phyloP scores from a whole-genome alignment of 176 grass and related monocot species.

The Oryza glaberrima region DNA sequence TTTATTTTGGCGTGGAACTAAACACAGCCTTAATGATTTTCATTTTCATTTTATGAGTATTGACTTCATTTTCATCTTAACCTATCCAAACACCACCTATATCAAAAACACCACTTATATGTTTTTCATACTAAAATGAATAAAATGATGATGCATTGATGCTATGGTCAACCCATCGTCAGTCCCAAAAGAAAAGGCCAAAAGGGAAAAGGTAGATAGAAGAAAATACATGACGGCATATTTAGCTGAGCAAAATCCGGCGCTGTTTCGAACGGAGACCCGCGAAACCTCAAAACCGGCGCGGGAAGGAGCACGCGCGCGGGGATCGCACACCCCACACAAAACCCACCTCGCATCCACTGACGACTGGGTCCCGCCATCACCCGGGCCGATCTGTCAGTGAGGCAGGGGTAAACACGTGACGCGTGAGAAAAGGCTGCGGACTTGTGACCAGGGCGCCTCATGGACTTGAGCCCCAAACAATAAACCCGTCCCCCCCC shows the following conservation, averaged over 20 bases:
- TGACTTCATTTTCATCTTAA: too few species aligned
- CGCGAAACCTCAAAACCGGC: neutral
- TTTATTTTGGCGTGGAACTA: too few species aligned
- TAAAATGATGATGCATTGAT: neutral
- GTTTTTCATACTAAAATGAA: too few species aligned
- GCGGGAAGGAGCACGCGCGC: neutral
- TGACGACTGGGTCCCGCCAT: fast-evolving
- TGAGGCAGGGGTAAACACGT: fast-evolving
- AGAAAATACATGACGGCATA: neutral
- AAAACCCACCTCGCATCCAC: neutral
- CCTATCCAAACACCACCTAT: too few species aligned
- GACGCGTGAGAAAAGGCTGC: neutral
- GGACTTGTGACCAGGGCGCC: slow-evolving; percentile 19
- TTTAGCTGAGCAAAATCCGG: neutral
- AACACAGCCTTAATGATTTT: too few species aligned
- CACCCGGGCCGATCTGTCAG: neutral
- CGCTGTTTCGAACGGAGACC: neutral
- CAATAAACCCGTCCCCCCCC: slow-evolving; percentile 28
- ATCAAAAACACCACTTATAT: too few species aligned
- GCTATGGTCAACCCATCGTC: neutral
- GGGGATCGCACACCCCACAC: too few species aligned
- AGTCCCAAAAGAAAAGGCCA: neutral
- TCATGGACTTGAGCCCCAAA: slow-evolving; percentile 47
- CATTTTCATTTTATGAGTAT: too few species aligned
- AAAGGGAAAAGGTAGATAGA: neutral